phyloP scores from a whole-genome alignment of 1,284 basidiomycete genomes.

The Testicularia cyperi region DNA sequence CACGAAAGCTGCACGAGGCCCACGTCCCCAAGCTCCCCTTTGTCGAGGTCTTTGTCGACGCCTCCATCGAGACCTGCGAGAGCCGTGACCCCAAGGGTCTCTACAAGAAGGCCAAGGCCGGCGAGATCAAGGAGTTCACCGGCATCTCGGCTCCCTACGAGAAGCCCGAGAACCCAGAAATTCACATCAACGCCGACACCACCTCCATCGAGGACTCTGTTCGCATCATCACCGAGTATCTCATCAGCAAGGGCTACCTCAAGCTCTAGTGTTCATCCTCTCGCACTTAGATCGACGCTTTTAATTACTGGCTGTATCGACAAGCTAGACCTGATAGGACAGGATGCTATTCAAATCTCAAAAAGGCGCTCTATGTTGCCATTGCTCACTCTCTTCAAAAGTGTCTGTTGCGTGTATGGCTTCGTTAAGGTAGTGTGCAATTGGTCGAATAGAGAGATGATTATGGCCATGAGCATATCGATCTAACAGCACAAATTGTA shows the following conservation, averaged over 20 bases:
- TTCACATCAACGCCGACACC: constrained; percentile 88
- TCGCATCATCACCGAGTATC: constrained; percentile 77
- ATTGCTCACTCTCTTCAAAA: too few relatives aligned
- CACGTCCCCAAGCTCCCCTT: constrained; percentile 72
- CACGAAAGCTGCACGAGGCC: constrained; percentile 74
- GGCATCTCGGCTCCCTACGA: constrained; percentile 98
- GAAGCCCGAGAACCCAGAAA: constrained; percentile 78
- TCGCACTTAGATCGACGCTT: too few relatives aligned
- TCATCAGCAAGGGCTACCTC: constrained; percentile 65
- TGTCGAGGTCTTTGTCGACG: constrained; percentile 88
- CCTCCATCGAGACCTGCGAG: constrained; percentile 84
- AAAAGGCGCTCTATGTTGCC: too few relatives aligned
- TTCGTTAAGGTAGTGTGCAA: too few relatives aligned
- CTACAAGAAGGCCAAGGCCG: constrained; percentile 93
- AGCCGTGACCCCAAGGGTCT: constrained; percentile 93
- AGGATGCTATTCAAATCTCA: too few relatives aligned
- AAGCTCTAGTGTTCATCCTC: too few relatives aligned
- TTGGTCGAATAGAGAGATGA: too few relatives aligned
- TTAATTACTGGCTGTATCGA: too few relatives aligned
- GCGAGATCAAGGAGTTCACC: constrained; percentile 98
- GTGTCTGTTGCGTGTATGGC: too few relatives aligned
- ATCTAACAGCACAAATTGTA: too few relatives aligned
- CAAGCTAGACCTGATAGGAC: too few relatives aligned
- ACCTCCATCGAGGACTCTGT: constrained; percentile 78
- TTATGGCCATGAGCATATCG: too few relatives aligned